Conservation (phyloP, 257 asterid genomes). For the Ilex aquifolium region DNA sequence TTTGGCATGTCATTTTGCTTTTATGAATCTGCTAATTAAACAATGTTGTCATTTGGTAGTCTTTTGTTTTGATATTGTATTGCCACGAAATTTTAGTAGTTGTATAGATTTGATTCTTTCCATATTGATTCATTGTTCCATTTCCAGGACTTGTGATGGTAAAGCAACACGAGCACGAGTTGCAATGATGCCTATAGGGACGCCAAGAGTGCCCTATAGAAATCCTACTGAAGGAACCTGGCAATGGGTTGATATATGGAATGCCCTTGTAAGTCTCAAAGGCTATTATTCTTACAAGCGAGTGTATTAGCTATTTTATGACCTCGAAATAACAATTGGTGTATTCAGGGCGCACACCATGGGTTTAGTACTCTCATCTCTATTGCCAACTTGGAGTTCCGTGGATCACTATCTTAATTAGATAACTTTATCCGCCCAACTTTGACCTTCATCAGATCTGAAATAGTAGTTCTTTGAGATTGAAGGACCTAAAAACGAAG, state of each 20-base stretch:
- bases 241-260: conserved; percentile 95
- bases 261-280: conserved; percentile 81
- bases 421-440: no score
- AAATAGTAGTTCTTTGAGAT: no score
- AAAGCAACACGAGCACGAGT: conserved; percentile 56
- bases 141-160: conserved; percentile 29
- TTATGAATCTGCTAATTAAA: no score
- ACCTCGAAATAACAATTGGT: no score
- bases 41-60: no score
- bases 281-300: not conserved
- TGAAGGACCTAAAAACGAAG: no score
- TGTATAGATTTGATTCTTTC: not conserved
- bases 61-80: no score
- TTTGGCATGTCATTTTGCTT: no score
- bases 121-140: conserved; percentile 11
- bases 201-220: conserved; percentile 85
- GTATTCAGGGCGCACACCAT: no score
- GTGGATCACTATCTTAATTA: no score
- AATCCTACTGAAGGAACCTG: conserved; percentile 66
- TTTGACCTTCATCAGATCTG: no score
- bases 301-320: conserved; percentile 1
- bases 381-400: not conserved
- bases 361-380: not conserved
- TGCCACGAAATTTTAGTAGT: no score
- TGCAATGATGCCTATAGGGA: conserved; percentile 92